Percentiles rank a stretch among this genome's conserved stretches.
These are phyloP conservation scores for Glonium stellatum DNA, from an alignment of 495 filamentous ascomycete species.

Conservation along the genomic window DNA sequence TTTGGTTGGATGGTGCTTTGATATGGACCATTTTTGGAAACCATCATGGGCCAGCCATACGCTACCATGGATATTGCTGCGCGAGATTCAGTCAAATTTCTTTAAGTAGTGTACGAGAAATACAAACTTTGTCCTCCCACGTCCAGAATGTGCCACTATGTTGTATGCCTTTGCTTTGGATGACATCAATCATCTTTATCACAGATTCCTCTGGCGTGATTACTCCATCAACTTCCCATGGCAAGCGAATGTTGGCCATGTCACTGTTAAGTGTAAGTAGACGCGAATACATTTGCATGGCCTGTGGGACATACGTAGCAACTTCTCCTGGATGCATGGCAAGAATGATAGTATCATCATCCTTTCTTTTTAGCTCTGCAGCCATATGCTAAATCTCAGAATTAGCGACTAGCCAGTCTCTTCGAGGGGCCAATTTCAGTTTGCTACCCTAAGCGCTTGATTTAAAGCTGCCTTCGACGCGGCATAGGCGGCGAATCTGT, in stretches of 20 bases:
- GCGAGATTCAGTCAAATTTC: neutral
- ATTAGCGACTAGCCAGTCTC: neutral
- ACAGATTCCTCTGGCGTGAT: slow-evolving; percentile 47
- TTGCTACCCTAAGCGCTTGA: slow-evolving; percentile 43
- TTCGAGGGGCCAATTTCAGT: neutral
- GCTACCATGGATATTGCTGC: neutral
- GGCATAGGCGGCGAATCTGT: slow-evolving; percentile 50
- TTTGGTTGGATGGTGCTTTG: too few relatives aligned
- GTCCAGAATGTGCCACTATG: slow-evolving; percentile 52
- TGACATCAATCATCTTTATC: slow-evolving; percentile 44
- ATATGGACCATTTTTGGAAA: too few relatives aligned
- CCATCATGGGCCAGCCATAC: too few relatives aligned
- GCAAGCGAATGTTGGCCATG: slow-evolving; percentile 43
- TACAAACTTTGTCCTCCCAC: slow-evolving; percentile 45
- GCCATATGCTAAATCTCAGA: slow-evolving; percentile 42
- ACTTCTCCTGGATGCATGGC: slow-evolving; percentile 55
- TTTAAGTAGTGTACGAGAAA: neutral
- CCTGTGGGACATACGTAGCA: slow-evolving; percentile 37
- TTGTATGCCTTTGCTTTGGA: slow-evolving; percentile 42
- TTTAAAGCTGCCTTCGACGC: slow-evolving; percentile 55
- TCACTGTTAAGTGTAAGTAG: slow-evolving; percentile 33
- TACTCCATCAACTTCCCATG: slow-evolving; percentile 47
- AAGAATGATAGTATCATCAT: slow-evolving; percentile 42
- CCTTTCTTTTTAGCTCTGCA: slow-evolving; percentile 45
- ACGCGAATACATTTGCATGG: neutral